A percentile compares a stretch with the other conserved stretches of the same genome.
Evolutionary conservation across 1,139 yeast genomes (phyloP).

Genomic region (Starmera stellimalicola): DNA sequence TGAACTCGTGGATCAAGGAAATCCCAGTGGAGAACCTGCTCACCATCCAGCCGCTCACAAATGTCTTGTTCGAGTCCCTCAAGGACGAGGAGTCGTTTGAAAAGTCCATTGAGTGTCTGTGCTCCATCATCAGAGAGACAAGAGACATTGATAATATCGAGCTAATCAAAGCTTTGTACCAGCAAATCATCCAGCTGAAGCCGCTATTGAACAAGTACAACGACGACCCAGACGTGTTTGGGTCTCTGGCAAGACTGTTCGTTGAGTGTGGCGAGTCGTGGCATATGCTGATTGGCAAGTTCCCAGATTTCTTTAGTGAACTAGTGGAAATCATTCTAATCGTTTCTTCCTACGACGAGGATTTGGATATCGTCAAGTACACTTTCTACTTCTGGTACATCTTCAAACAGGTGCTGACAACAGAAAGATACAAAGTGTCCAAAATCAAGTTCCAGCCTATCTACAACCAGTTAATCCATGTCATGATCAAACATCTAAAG

Average conservation of each 20-base stretch:
- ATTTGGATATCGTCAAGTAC: slow-evolving; percentile 80
- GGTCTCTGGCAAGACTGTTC: slow-evolving; percentile 66
- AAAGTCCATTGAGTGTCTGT: slow-evolving; percentile 78
- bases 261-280: slow-evolving; percentile 95
- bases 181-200: slow-evolving; percentile 54
- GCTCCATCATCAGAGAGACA: slow-evolving; percentile 73
- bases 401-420: slow-evolving; percentile 59
- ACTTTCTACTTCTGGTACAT: slow-evolving; percentile 91
- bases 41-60: slow-evolving; percentile 51
- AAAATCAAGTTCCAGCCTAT: slow-evolving; percentile 47
- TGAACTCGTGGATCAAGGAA: slow-evolving; percentile 86
- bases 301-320: slow-evolving; percentile 62
- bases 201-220: slow-evolving; percentile 35
- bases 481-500: slow-evolving; percentile 62
- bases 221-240: slow-evolving; percentile 65
- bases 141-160: slow-evolving; percentile 58
- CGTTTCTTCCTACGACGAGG: slow-evolving; percentile 57
- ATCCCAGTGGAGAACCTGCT: slow-evolving; percentile 63
- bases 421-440: slow-evolving; percentile 56
- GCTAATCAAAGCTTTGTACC: slow-evolving; percentile 58
- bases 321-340: slow-evolving; percentile 68
- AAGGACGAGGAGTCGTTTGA: slow-evolving; percentile 64
- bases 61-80: slow-evolving; percentile 62
- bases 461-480: slow-evolving; percentile 53
- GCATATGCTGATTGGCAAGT: slow-evolving; percentile 77